A percentile compares a stretch with the other conserved stretches of the same genome.
These are phyloP conservation scores for Talaromyces thailandensis DNA, from an alignment of 495 filamentous ascomycete species.

Conservation along the genomic window DNA sequence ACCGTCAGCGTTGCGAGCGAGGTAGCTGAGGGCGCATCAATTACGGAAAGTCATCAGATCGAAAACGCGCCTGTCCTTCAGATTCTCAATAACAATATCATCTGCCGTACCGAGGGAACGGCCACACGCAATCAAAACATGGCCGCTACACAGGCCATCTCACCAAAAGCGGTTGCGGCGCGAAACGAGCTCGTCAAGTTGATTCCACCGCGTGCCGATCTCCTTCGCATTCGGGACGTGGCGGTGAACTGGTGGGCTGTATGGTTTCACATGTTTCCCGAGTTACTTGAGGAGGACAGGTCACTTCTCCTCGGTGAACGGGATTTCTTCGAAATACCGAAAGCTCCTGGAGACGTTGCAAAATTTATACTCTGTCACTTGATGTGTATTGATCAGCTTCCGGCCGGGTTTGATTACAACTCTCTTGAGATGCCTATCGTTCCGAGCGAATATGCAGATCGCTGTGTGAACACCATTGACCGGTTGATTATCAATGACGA, in stretches of 20 bases:
- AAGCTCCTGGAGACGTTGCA: constrained; percentile 23
- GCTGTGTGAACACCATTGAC: constrained; percentile 27
- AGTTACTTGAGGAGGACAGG: constrained; percentile 8
- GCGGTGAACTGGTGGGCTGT: constrained; percentile 18
- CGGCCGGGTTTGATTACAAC: constrained; percentile 16
- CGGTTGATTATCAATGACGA: constrained; percentile 37
- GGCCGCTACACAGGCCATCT: constrained; percentile 14
- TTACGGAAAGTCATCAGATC: constrained; percentile 13
- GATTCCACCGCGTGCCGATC: constrained; percentile 21
- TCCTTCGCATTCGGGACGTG: constrained; percentile 19
- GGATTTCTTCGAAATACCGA: constrained; percentile 5
- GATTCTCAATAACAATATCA: constrained; percentile 31
- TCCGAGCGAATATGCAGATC: constrained; percentile 18
- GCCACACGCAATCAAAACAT: constrained; percentile 11
- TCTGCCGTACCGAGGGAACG: constrained; percentile 17
- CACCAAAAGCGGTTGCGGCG: constrained; percentile 19
- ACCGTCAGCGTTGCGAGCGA: neutral
- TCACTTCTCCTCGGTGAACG: constrained; percentile 3
- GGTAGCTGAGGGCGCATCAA: neutral
- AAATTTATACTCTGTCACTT: constrained; percentile 28
- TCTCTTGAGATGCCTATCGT: constrained; percentile 16
- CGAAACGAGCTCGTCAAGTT: constrained; percentile 20
- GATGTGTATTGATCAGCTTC: constrained; percentile 25
- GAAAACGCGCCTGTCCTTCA: constrained; percentile 32
- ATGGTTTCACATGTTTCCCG: constrained; percentile 23